Evolutionary conservation across 768 basidiomycete species (phyloP).

Genomic region (Termitomyces sp.): DNA sequence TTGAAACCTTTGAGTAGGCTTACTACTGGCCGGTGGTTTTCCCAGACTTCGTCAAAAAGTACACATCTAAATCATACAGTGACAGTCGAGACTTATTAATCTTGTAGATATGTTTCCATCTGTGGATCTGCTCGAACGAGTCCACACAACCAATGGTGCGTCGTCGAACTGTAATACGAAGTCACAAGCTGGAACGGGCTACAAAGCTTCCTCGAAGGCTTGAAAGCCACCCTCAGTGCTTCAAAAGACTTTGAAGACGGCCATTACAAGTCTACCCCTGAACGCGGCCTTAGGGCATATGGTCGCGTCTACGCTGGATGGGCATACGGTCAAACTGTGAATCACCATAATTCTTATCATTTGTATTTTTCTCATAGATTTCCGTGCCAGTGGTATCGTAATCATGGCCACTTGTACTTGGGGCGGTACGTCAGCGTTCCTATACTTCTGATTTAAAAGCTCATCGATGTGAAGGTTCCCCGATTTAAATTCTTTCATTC

Average conservation of each 20-base stretch:
- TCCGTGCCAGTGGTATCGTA: constrained; percentile 44
- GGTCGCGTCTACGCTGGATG: constrained; percentile 52
- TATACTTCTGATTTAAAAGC: neutral
- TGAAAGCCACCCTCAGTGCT: constrained; percentile 45
- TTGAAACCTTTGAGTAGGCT: constrained; percentile 24
- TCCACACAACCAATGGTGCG: constrained; percentile 48
- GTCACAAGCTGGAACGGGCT: neutral
- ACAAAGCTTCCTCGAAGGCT: constrained; percentile 51
- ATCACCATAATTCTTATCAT: constrained; percentile 9
- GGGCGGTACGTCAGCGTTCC: constrained; percentile 26
- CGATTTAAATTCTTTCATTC: constrained; percentile 42
- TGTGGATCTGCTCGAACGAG: constrained; percentile 54
- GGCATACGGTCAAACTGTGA: constrained; percentile 52
- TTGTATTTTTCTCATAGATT: neutral
- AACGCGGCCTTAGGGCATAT: constrained; percentile 49
- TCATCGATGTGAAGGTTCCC: constrained; percentile 28
- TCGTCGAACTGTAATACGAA: neutral
- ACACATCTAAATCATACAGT: neutral
- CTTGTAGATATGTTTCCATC: constrained; percentile 42
- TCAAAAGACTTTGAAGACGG: constrained; percentile 52
- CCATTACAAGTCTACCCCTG: constrained; percentile 41
- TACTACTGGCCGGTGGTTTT: constrained; percentile 54
- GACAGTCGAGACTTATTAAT: neutral
- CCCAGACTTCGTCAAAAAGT: constrained; percentile 49
- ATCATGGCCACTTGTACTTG: constrained; percentile 36